Base-by-base conservation (phyloP, 768 basidiomycete genomes). In the Paxillus involutus region DNA sequence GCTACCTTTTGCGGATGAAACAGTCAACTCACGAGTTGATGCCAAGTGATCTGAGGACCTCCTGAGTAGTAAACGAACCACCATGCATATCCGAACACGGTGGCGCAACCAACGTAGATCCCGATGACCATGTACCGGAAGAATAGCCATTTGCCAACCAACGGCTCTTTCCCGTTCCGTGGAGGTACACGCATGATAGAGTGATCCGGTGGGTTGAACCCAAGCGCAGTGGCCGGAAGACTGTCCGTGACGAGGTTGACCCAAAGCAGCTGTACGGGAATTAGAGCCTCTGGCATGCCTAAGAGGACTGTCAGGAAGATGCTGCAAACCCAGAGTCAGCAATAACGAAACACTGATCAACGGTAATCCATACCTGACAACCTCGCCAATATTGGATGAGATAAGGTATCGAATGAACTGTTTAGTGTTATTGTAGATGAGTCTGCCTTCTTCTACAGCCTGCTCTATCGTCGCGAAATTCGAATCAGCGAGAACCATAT, bases 351-450 rank as follows among this genome's bases (percentile, higher is more conserved):
- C 9, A 9, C 17, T 8, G 21, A 24, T 16, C 8, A 30, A 21
- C 37, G 16, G 3, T 29, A 13, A n/a, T n/a, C 16, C 64, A 39
- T 62, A 75, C 74, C 85, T 90, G 73, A 96, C 93, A 60, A 96
- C 95, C 71, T 97, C 95, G 51, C 95, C 95, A 67, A 97, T 97
- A 77, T 97, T 98, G 55, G 92, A 94, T 30, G 94, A 97, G 73
- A 92, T 98, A 67, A 99, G 87, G 76, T 98, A 99, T 64, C 96
- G 89, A 72, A 99, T 98, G 73, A 99, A 99, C 70, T 98, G 96
- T 75, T 99, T 99, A 43, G 95, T 98, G 75, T 99, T 99, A 75
- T 98, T 98, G 74, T 98, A 98, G 66, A 98, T 99, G 53, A 96
- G 80, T 72, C 96, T 79, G 62, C 96, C 96, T 75, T 99, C 96